These are phyloP conservation scores for Platanthera guangdongensis DNA, from an alignment of 106 monocot species.

Conservation along the genomic window DNA sequence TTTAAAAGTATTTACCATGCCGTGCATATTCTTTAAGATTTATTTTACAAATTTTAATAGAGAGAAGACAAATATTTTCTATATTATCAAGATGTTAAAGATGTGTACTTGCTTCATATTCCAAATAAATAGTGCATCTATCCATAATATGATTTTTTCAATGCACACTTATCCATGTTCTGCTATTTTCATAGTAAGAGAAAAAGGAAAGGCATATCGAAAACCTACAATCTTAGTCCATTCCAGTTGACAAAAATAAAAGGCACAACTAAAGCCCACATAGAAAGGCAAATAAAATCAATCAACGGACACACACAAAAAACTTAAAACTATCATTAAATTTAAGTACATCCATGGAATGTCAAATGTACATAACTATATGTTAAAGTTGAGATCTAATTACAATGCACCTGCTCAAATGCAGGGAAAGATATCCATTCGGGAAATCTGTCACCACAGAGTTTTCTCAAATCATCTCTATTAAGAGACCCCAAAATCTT, in stretches of 20 bases:
- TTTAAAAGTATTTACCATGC: background rate
- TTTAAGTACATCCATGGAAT: background rate
- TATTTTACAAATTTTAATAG: background rate
- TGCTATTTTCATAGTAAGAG: background rate
- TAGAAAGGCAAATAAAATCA: background rate
- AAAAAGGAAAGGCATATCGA: background rate
- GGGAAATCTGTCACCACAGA: constrained; percentile 93
- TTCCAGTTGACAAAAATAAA: background rate
- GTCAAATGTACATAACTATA: background rate
- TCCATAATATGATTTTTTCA: background rate
- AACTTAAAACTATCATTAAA: background rate
- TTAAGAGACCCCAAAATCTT: constrained; percentile 83
- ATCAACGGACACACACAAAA: background rate
- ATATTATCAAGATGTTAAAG: background rate
- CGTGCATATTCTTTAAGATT: background rate
- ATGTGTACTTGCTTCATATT: background rate
- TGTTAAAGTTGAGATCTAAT: background rate
- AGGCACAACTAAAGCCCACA: background rate
- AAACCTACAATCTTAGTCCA: background rate
- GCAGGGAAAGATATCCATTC: constrained; percentile 96
- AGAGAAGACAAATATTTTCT: background rate
- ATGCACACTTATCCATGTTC: background rate
- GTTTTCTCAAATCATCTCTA: constrained; percentile 90
- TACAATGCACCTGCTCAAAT: constrained; percentile 71
- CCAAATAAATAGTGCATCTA: background rate